phyloP scores from a whole-genome alignment of 2,329 filamentous ascomycete genomes.

The Sporothrix brasiliensis region DNA sequence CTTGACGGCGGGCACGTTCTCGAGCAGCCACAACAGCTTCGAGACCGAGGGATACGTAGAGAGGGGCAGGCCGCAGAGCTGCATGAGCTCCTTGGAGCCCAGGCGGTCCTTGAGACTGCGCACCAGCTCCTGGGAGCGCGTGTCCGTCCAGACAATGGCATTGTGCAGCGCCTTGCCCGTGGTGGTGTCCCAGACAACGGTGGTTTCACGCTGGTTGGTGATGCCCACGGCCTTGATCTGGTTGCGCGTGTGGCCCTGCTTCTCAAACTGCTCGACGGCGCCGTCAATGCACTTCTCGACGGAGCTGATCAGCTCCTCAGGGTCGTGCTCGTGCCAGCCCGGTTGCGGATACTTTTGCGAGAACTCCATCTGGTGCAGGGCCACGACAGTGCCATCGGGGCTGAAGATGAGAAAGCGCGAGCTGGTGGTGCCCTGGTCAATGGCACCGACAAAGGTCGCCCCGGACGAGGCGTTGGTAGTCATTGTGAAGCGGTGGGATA shows the following conservation, averaged over 20 bases:
- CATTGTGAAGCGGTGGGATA: slow-evolving; percentile 7
- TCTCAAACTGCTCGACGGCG: slow-evolving; percentile 70
- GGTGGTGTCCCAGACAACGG: slow-evolving; percentile 78
- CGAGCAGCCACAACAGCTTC: slow-evolving; percentile 83
- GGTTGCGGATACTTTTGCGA: slow-evolving; percentile 81
- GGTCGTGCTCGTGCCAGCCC: slow-evolving; percentile 91
- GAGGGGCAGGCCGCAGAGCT: slow-evolving; percentile 76
- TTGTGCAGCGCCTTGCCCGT: slow-evolving; percentile 82
- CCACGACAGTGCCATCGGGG: slow-evolving; percentile 72
- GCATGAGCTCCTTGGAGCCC: slow-evolving; percentile 68
- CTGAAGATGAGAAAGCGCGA: slow-evolving; percentile 91
- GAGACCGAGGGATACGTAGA: slow-evolving; percentile 87
- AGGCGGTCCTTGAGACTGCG: slow-evolving; percentile 71
- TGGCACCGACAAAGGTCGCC: slow-evolving; percentile 76
- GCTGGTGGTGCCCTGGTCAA: slow-evolving; percentile 89
- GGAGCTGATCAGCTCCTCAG: slow-evolving; percentile 71
- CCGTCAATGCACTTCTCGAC: slow-evolving; percentile 80
- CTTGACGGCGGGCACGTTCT: slow-evolving; percentile 69
- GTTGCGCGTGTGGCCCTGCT: slow-evolving; percentile 65
- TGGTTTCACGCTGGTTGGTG: slow-evolving; percentile 89
- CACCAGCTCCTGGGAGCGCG: slow-evolving; percentile 72
- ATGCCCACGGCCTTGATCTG: slow-evolving; percentile 80
- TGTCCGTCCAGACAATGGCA: slow-evolving; percentile 90
- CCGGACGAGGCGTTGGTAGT: slow-evolving; percentile 41
- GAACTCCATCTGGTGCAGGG: slow-evolving; percentile 84